Percentiles rank a stretch among this genome's conserved stretches.
Conservation (phyloP, 768 basidiomycete genomes). For the Russula lepida region DNA sequence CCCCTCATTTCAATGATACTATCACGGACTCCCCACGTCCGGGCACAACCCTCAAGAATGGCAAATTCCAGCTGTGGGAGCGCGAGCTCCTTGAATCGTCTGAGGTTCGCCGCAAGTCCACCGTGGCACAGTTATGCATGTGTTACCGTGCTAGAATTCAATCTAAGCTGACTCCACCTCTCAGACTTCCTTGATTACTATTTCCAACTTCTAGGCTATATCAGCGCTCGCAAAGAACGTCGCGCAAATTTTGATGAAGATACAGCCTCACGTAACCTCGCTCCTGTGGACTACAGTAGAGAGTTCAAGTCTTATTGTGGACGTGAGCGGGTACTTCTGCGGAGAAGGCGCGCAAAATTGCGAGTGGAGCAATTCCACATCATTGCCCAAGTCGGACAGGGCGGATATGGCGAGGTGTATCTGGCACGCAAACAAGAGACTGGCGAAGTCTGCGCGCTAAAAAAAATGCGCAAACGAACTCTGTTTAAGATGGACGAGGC, state of each 20-base stretch:
- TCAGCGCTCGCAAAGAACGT: conserved; percentile 78
- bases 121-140: conserved; percentile 93
- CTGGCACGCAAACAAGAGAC: conserved; percentile 92
- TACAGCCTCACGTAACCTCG: conserved; percentile 58
- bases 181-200: conserved; percentile 97
- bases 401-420: conserved; percentile 97
- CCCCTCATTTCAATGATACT: conserved; percentile 48
- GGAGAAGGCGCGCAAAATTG: conserved; percentile 87
- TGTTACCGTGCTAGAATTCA: conserved; percentile 18
- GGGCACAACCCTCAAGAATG: conserved; percentile 45
- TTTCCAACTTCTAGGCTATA: conserved; percentile 88
- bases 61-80: conserved; percentile 71
- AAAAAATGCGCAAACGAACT: conserved; percentile 95
- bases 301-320: conserved; percentile 94
- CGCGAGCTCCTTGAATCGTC: conserved; percentile 71
- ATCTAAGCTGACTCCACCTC: conserved; percentile 12
- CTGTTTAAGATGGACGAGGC: conserved; percentile 99
- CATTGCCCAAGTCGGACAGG: conserved; percentile 97
- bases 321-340: conserved; percentile 85
- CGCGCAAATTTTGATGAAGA: conserved; percentile 77
- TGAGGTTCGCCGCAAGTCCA: conserved; percentile 92
- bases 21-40: conserved; percentile 59
- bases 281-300: conserved; percentile 46
- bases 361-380: conserved; percentile 95
- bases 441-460: conserved; percentile 92